Evolutionary conservation across 2,329 filamentous ascomycete genomes (phyloP), one percentile per base, ranked within the genome.

Genomic region (Alternaria atra): DNA sequence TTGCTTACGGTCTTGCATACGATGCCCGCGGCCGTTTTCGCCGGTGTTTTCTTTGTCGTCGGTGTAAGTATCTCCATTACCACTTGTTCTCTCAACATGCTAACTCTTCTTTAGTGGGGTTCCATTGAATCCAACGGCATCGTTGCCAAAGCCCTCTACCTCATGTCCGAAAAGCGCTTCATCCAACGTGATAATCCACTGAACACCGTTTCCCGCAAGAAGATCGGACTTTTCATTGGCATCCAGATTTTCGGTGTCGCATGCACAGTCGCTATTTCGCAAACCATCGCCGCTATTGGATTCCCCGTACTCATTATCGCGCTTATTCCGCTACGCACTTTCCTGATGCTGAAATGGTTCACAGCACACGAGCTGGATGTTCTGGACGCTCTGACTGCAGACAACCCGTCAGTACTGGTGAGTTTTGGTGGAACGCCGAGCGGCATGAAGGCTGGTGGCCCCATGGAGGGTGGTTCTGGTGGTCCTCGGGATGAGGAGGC

Each of bases 261-360:
- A 0, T 79, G 80, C 23, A 83, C 80, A 34, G 83, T 87, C 2
- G 85, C 84, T 1, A 84, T 87, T 47, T 85, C 84, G 0, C 84
- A 87, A 67, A 87, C 85, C 0, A 83, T 87, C 12, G 85, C 83
- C 1, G 85, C 85, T 0, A 85, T 87, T 30, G 83, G 84, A 0
- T 87, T 87, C 64, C 85, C 86, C 0, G 79, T 87, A 17, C 76
- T 87, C 43, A 86, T 87, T 63, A 82, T 84, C 43, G 79, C 82
- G 2, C 73, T 87, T 4, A 86, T 87, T n/a, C 85, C 85, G 1
- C 65, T 86, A 2, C 78, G 84, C n/a, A 84, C 80, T 61, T 74
- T 80, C 35, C 48, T 84, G 0, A 73, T 87, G 61, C 84, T 85
- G 1, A 75, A 75, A 27, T 83, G 84, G 76, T 87, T 87, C 67